Conservation (phyloP, 179 eudicot genomes). For the Camellia oleifera region DNA sequence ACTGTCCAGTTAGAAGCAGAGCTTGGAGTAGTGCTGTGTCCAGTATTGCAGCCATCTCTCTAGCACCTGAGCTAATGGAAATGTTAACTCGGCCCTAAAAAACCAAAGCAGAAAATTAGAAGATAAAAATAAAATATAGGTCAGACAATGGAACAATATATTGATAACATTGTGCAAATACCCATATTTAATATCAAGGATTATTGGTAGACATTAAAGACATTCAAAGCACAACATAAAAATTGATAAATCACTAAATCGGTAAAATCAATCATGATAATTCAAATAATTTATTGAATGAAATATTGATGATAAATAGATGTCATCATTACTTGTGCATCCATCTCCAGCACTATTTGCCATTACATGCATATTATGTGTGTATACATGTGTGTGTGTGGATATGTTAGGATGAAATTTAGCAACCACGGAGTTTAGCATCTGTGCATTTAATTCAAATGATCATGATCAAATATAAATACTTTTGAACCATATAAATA, state of each 20-base stretch:
- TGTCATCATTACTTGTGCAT: no score
- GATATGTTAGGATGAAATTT: neutral
- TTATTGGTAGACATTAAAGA: neutral
- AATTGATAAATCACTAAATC: neutral
- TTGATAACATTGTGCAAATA: neutral
- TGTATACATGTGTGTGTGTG: neutral
- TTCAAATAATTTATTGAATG: neutral
- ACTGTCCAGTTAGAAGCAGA: conserved; percentile 81
- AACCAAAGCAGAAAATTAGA: conserved; percentile 28
- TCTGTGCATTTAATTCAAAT: neutral
- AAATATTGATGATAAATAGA: neutral
- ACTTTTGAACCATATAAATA: no score
- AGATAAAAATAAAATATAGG: neutral
- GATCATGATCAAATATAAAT: neutral
- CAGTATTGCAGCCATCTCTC: conserved; percentile 88
- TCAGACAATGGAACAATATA: neutral
- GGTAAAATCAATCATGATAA: conserved; percentile 2
- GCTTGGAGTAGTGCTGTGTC: conserved; percentile 97
- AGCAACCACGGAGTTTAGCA: neutral
- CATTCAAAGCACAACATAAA: neutral
- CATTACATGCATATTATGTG: no score
- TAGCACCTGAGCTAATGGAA: conserved; percentile 75
- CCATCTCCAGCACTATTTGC: no score
- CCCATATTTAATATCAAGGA: conserved; percentile 12
- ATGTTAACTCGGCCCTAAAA: conserved; percentile 63